Base-by-base conservation (phyloP, 345 rosid species). In the Ceriops zippeliana region DNA sequence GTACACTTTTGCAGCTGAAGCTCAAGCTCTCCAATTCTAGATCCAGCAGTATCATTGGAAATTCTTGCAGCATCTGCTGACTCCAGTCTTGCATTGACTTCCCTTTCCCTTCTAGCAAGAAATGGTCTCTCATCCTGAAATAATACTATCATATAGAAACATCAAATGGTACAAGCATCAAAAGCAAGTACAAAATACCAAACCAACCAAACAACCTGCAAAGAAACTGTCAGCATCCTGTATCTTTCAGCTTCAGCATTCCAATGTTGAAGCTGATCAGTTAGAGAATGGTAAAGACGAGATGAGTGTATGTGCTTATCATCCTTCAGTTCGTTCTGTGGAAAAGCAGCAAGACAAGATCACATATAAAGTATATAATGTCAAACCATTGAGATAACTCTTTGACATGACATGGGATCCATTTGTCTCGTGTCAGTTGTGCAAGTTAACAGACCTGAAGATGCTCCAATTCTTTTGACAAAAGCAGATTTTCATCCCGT, bases 221-320 rank as follows among this genome's bases (percentile, higher is more conserved):
- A 71, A 46, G 89, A 67, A 74, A 86, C 91, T 19, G 82, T 77
- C 78, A 88, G 69, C 47, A 79, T 72, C 78, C 82, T 89, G 81
- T 83, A 90, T 58, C 85, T 83, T 73, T 85, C 96, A 71, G 83
- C 70, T 73, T 95, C 97, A 79, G 79, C 83, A 78, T 81, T 86
- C 87, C 87, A 83, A 77, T 87, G 93, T 76, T 84, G 89, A 63
- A 91, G 81, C 80, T 90, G 96, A 81, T 95, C 99, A 59, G 81
- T 86, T 76, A 87, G 74, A 80, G 87, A 79, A 72, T 62, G 78
- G 75, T 85, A 95, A 58, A 84, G 77, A 72, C 88, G 86, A 62
- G 93, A 91, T 9, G 85, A 87, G 71, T 73, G 70, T 62, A 91
- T 80, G 80, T 84, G 81, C 71, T 91, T 90, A 56, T 90, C 96